Evolutionary conservation across 2,329 filamentous ascomycete species (phyloP), one percentile per base, ranked within the genome.

Genomic region (Ceratocystis colombiana): DNA sequence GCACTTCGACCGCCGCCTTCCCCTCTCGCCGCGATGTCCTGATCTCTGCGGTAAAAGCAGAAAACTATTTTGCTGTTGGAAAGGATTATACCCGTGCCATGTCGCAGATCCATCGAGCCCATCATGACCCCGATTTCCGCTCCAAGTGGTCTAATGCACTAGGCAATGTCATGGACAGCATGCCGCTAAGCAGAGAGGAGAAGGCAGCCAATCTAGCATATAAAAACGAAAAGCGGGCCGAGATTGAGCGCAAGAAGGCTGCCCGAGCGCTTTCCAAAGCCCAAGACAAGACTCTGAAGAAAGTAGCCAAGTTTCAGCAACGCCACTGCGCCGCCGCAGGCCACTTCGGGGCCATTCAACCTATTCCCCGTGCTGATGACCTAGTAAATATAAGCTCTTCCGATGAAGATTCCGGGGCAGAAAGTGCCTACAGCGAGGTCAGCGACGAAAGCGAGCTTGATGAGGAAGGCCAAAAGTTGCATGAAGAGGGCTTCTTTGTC

Each of bases 141-240:
- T 5, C 20, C 8, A 63, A 30, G 25, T 63, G 61, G 61, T 48
- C 28, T n/a, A 37, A 63, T 20, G 37, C 61, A 7, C 37, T 63
- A 28, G 61, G 44, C 17, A 45, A 63, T 50, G 25, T 63, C 55
- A 59, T 59, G 55, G 55, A 59, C 55, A 59, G 28, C 55, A 59
- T 59, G 55, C 55, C 55, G 7, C 28, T 59, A 7, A 59, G 55
- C 28, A 28, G 55, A 5, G 55, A 59, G 28, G 55, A 59, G 5
- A 59, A 33, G 25, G 55, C 33, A 3, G 55, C 55, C 55, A 59
- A 59, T n/a, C 25, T 28, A 17, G 55, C 55, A 3, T 30, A 59
- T n/a, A 59, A 59, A 25, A 30, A 59, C 12, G 7, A 33, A 17
- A 59, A 33, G 17, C 55, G 55, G 7, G 55, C 25, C 15, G 30